Evolutionary conservation across 1,284 basidiomycete species (phyloP).

Genomic region (Boletellus deceptivus): DNA sequence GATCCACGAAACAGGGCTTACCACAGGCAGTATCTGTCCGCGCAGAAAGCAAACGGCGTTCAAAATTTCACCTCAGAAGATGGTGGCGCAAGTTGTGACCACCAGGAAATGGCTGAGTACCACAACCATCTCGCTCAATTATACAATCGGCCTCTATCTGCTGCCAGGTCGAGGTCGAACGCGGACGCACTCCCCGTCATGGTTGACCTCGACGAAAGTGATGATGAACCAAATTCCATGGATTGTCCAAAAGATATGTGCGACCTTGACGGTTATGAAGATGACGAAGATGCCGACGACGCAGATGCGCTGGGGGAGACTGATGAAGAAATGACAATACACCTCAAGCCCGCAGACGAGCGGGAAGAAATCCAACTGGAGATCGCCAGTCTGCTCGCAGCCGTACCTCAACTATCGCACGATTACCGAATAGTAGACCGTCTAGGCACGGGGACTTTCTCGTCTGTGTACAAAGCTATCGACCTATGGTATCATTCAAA

Average conservation of each 20-base stretch:
- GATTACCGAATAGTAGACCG: conserved; percentile 87
- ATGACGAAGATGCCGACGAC: conserved; percentile 38
- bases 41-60: conserved; percentile 26
- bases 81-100: conserved; percentile 42
- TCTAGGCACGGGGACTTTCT: conserved; percentile 96
- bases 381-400: conserved; percentile 61
- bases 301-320: conserved; percentile 37
- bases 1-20: conserved; percentile 54
- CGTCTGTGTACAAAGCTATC: conserved; percentile 96
- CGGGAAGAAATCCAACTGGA: conserved; percentile 74
- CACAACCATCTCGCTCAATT: conserved; percentile 49
- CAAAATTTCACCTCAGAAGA: conserved; percentile 30
- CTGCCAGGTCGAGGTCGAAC: conserved; percentile 20
- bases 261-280: conserved; percentile 36
- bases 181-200: conserved; percentile 27
- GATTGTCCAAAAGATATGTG: conserved; percentile 37
- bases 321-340: conserved; percentile 59
- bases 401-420: conserved; percentile 61
- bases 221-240: conserved; percentile 45
- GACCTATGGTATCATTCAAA: conserved; percentile 74
- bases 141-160: conserved; percentile 27
- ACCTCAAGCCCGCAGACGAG: conserved; percentile 63
- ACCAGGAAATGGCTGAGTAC: conserved; percentile 46
- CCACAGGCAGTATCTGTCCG: conserved; percentile 39
- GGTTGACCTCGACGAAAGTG: conserved; percentile 51